These are phyloP conservation scores for Monosporozyma servazzii DNA, from an alignment of 805 yeast genomes.

Conservation along the genomic window DNA sequence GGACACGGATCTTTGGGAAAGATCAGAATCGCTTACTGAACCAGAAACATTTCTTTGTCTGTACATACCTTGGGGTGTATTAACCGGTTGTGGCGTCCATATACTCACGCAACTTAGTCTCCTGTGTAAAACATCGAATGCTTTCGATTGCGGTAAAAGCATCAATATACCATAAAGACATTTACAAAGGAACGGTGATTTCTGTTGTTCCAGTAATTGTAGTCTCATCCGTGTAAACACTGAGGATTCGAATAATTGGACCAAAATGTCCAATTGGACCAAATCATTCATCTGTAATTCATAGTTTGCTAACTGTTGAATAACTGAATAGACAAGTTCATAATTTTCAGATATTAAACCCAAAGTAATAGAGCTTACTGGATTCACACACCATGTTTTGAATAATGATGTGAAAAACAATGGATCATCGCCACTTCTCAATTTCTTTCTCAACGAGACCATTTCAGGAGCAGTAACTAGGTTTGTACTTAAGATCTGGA, in stretches of 20 bases:
- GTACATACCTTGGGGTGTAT: constrained; percentile 1
- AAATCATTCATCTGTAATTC: constrained; percentile 66
- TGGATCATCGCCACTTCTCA: constrained; percentile 63
- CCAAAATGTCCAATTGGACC: constrained; percentile 80
- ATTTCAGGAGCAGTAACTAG: constrained; percentile 81
- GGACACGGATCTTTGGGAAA: constrained; percentile 21
- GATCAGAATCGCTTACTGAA: constrained; percentile 10
- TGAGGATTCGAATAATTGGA: constrained; percentile 86
- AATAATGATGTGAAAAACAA: constrained; percentile 66
- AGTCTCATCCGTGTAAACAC: constrained; percentile 79
- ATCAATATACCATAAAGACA: constrained; percentile 86
- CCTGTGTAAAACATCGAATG: constrained; percentile 72
- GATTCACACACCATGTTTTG: constrained; percentile 84
- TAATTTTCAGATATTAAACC: constrained; percentile 83
- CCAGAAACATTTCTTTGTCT: constrained; percentile 5
- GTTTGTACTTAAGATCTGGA: constrained; percentile 81
- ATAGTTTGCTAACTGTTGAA: constrained; percentile 70
- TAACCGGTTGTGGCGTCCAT: constrained; percentile 18
- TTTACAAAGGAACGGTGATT: constrained; percentile 70
- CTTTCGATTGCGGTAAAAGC: constrained; percentile 89
- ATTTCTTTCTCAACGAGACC: constrained; percentile 53
- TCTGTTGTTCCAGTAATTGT: constrained; percentile 81
- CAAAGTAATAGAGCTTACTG: constrained; percentile 78
- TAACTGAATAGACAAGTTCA: constrained; percentile 75
- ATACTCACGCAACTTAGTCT: constrained; percentile 44